A percentile compares a stretch with the other conserved stretches of the same genome.
Evolutionary conservation across 2,329 filamentous ascomycete species (phyloP).

Genomic region (Microdochium nivale): DNA sequence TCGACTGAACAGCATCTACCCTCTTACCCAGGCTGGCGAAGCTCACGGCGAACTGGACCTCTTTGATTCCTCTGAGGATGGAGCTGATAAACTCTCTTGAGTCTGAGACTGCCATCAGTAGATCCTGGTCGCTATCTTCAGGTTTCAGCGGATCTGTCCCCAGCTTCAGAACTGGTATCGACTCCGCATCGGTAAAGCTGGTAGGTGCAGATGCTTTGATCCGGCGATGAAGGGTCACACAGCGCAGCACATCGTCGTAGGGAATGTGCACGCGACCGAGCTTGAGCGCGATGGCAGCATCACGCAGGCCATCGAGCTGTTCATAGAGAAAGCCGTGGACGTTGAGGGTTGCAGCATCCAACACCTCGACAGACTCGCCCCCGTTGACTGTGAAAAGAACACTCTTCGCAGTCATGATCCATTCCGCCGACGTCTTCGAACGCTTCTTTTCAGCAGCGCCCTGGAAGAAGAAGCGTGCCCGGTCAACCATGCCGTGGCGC

Average conservation of each 20-base stretch:
- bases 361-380: constrained; percentile 72
- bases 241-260: constrained; percentile 72
- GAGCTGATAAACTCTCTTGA: constrained; percentile 90
- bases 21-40: constrained; percentile 81
- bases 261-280: constrained; percentile 84
- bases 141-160: constrained; percentile 65
- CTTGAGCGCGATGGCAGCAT: constrained; percentile 85
- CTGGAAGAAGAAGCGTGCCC: constrained; percentile 81
- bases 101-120: constrained; percentile 80
- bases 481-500: constrained; percentile 80
- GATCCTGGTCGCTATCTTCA: constrained; percentile 54
- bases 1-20: constrained; percentile 58
- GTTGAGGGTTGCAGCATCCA: constrained; percentile 83
- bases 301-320: constrained; percentile 75
- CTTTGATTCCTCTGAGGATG: constrained; percentile 84
- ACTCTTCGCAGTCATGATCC: constrained; percentile 81
- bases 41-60: constrained; percentile 91
- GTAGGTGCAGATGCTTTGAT: constrained; percentile 26
- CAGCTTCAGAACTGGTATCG: constrained; percentile 59
- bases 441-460: constrained; percentile 52
- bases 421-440: constrained; percentile 74
- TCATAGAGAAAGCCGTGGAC: constrained; percentile 86
- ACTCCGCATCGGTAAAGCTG: constrained; percentile 27
- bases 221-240: constrained; percentile 46
- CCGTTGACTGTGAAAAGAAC: constrained; percentile 83